A percentile compares a stretch with the other conserved stretches of the same genome.
Evolutionary conservation across 148 eudicot species (phyloP).

Genomic region (Rhododendron kiyosumense): DNA sequence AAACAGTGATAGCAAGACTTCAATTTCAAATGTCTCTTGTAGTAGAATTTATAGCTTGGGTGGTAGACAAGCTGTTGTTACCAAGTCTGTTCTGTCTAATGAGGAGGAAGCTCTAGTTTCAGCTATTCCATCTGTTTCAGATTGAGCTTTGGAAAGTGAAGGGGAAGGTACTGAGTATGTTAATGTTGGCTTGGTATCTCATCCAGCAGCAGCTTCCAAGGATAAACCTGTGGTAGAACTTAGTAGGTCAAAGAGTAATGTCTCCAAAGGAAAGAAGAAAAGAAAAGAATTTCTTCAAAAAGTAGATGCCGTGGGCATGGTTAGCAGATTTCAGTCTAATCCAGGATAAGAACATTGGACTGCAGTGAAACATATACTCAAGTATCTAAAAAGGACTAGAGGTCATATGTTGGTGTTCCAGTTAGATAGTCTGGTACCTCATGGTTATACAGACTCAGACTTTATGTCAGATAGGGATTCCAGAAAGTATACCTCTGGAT

Average conservation of each 20-base stretch:
- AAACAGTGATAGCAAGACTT: slow-evolving; percentile 15
- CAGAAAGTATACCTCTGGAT: too few species aligned
- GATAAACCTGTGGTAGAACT: slow-evolving; percentile 41
- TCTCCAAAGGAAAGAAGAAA: slow-evolving; percentile 52
- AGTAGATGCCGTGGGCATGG: too few species aligned
- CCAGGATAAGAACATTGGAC: too few species aligned
- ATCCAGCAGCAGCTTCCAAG: slow-evolving; percentile 35
- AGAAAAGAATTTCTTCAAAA: slow-evolving; percentile 57
- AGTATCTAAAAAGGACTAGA: too few species aligned
- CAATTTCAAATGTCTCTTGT: slow-evolving; percentile 12
- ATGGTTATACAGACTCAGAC: too few species aligned
- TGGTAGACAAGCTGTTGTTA: slow-evolving; percentile 16
- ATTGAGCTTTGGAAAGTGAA: slow-evolving; percentile 26
- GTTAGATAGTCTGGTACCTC: too few species aligned
- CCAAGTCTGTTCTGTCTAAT: slow-evolving; percentile 20
- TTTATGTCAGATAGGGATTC: too few species aligned
- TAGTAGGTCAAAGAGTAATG: slow-evolving; percentile 39
- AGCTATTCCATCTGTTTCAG: slow-evolving; percentile 21
- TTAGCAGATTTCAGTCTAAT: too few species aligned
- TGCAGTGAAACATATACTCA: too few species aligned
- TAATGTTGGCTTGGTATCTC: slow-evolving; percentile 27
- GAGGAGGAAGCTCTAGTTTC: slow-evolving; percentile 24
- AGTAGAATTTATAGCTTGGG: slow-evolving; percentile 17
- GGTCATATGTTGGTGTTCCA: too few species aligned
- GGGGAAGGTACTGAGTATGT: slow-evolving; percentile 23